These are phyloP conservation scores for Citrus cavaleriei DNA, from an alignment of 345 rosid genomes.

Conservation along the genomic window DNA sequence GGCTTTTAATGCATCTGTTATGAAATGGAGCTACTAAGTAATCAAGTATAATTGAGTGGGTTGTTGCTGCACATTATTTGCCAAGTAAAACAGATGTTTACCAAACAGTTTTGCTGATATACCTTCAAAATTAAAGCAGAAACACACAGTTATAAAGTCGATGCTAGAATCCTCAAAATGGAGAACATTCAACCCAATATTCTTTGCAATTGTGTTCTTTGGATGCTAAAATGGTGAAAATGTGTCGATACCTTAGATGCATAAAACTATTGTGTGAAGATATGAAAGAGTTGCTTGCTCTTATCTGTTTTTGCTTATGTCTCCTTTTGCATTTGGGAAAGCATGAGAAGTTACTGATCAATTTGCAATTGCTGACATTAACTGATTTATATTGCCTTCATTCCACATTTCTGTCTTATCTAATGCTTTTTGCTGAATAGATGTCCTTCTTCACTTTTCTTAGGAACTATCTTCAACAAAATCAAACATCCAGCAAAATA, in stretches of 20 bases:
- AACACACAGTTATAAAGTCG: background rate
- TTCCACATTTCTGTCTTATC: background rate
- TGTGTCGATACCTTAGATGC: background rate
- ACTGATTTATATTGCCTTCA: background rate
- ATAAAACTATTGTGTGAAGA: background rate
- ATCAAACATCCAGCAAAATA: constrained; percentile 75
- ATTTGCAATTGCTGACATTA: background rate
- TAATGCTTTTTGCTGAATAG: constrained; percentile 7
- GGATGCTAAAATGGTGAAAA: background rate
- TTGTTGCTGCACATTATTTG: background rate
- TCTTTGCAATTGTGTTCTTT: background rate
- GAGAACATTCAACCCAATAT: background rate
- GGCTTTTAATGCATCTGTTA: background rate
- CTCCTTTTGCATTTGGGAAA: background rate
- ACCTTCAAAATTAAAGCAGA: background rate
- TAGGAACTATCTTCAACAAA: constrained; percentile 76
- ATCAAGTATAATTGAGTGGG: background rate
- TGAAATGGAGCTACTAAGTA: background rate
- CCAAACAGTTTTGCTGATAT: background rate
- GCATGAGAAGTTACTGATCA: background rate
- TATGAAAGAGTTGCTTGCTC: background rate
- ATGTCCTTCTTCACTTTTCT: constrained; percentile 9
- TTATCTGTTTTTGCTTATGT: background rate
- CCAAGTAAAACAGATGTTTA: background rate
- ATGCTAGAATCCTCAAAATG: background rate